Evolutionary conservation across 257 asterid species (phyloP).

Genomic region (Craterostigma plantagineum): DNA sequence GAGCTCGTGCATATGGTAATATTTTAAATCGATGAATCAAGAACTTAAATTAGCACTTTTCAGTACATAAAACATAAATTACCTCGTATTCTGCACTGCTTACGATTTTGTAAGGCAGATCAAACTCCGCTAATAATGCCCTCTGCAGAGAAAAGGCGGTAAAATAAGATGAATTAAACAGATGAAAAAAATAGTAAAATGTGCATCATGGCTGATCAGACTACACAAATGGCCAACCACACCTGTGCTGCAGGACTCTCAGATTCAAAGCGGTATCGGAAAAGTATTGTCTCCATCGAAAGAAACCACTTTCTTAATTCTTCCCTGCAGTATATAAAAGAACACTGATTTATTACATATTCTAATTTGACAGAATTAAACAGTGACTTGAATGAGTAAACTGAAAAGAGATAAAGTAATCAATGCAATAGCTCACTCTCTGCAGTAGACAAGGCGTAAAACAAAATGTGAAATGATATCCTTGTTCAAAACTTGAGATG

Average conservation of each 20-base stretch:
- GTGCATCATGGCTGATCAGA: background rate
- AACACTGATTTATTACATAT: slow-evolving; percentile 4
- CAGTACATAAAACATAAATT: background rate
- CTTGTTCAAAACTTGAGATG: slow-evolving; percentile 46
- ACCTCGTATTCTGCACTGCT: slow-evolving; percentile 82
- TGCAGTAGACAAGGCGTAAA: slow-evolving; percentile 83
- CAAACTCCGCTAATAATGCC: slow-evolving; percentile 55
- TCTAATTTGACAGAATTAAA: slow-evolving; percentile 3
- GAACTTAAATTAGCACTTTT: background rate
- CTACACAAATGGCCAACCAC: slow-evolving; percentile 8
- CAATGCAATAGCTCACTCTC: slow-evolving; percentile 42
- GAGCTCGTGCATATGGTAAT: too few relatives aligned
- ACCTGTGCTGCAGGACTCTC: slow-evolving; percentile 62
- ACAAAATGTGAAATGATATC: slow-evolving; percentile 91
- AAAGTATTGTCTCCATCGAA: slow-evolving; percentile 70
- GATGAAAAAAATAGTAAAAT: background rate
- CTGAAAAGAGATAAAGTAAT: background rate
- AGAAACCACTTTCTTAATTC: slow-evolving; percentile 88
- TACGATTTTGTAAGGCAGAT: slow-evolving; percentile 68
- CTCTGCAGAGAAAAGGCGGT: slow-evolving; percentile 24
- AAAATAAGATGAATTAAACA: slow-evolving; percentile 8
- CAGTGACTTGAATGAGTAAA: slow-evolving; percentile 1
- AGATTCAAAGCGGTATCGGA: slow-evolving; percentile 54
- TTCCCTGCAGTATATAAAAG: slow-evolving; percentile 30
- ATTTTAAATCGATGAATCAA: background rate